A percentile compares a stretch with the other conserved stretches of the same genome.
Evolutionary conservation across 2,329 filamentous ascomycete genomes (phyloP).

Genomic region (Xylariaceae sp.): DNA sequence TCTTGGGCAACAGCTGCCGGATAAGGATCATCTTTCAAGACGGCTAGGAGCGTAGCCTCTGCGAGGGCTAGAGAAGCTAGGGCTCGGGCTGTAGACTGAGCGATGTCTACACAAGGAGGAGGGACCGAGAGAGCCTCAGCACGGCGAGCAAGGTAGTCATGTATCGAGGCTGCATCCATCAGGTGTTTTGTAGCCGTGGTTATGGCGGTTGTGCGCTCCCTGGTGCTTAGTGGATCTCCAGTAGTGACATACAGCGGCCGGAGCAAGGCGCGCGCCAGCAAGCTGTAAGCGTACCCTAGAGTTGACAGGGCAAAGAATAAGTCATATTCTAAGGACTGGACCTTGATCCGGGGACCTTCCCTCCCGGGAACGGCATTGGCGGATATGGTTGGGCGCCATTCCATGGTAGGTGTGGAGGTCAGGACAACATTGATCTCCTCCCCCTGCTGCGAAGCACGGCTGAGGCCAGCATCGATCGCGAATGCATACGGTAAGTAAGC

Average conservation of each 20-base stretch:
- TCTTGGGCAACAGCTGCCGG: slow-evolving; percentile 75
- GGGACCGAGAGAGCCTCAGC: slow-evolving; percentile 41
- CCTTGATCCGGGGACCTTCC: slow-evolving; percentile 61
- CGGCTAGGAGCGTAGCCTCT: slow-evolving; percentile 84
- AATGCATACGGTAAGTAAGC: slow-evolving; percentile 82
- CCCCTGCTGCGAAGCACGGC: slow-evolving; percentile 45
- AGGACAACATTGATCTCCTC: slow-evolving; percentile 67
- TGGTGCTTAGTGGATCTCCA: slow-evolving; percentile 54
- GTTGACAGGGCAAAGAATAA: slow-evolving; percentile 74
- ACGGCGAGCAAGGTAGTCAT: slow-evolving; percentile 63
- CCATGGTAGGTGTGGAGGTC: slow-evolving; percentile 57
- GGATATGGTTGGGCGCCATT: slow-evolving; percentile 81
- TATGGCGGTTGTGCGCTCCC: slow-evolving; percentile 67
- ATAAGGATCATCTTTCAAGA: slow-evolving; percentile 93
- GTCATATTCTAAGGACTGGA: slow-evolving; percentile 76
- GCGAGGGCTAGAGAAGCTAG: slow-evolving; percentile 68
- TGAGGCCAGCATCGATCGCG: slow-evolving; percentile 69
- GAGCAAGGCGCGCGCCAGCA: slow-evolving; percentile 68
- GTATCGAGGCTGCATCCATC: slow-evolving; percentile 73
- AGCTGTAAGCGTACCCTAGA: slow-evolving; percentile 68
- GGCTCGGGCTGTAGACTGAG: slow-evolving; percentile 49
- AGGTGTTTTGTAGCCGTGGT: slow-evolving; percentile 72
- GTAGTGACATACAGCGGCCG: slow-evolving; percentile 67
- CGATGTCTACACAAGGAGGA: slow-evolving; percentile 51
- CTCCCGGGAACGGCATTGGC: slow-evolving; percentile 60